Evolutionary conservation across 805 yeast species (phyloP), one percentile per base, ranked within the genome.

Genomic region (Hanseniaspora meyeri): DNA sequence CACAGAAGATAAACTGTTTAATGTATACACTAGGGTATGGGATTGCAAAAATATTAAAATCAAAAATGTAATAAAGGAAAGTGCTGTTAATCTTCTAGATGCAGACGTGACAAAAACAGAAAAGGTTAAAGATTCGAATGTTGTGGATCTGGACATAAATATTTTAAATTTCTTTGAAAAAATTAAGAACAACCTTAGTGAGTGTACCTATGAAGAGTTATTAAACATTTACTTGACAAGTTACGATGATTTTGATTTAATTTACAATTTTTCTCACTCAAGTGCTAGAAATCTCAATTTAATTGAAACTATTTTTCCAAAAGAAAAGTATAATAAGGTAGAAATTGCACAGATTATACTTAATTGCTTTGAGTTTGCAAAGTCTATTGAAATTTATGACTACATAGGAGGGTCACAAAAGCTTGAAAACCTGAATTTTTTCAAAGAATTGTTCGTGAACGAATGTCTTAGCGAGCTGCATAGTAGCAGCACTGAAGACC

Each of bases 381-480:
- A 36, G n/a, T 40, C 49, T 7, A 42, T 48, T 19, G 45, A 40
- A n/a, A 1, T 48, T 3, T 54, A 40, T 17, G 57, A 47, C 20
- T n/a, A 45, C 11, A 38, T 29, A 2, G 60, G 60, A 27, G 65
- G 49, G 50, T 58, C 48, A 10, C 60, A 60, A 42, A 60, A 62
- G 4, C 51, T 59, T 17, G 62, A 61, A n/a, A 62, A 64, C 39
- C 55, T 62, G 14, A 61, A 59, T 16, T 61, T 66, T 34, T 49
- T 67, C 10, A 63, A 62, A 52, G 91, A 84, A 62, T 72, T 86
- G 19, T 86, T 87, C 64, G 83, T 84, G 43, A 83, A 77, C 64
- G 86, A 93, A 0, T 74, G 85, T 8, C 65, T 87, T 16, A 68
- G 80, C 48, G 95, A 87, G 64, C 74, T 86, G 58, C 90, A 85